These are phyloP conservation scores for Cytospora piceae DNA, from an alignment of 2,329 filamentous ascomycete species.

Conservation along the genomic window DNA sequence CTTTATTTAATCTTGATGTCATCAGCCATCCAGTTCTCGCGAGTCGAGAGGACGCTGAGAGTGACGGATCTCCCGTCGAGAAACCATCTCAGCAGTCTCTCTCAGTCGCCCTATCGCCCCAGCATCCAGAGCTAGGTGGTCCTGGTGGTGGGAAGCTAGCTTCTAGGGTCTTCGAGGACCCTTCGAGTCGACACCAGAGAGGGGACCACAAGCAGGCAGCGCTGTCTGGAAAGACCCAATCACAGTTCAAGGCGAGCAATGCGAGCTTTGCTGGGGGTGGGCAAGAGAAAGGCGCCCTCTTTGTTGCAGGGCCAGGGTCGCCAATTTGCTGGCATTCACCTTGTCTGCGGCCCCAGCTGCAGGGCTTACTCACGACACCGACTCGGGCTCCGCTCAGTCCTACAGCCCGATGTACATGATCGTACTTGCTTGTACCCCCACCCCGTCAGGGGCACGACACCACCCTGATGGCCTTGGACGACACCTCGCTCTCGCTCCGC, in stretches of 20 bases:
- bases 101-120: too few relatives aligned
- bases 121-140: too few relatives aligned
- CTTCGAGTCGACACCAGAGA: not conserved
- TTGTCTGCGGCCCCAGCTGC: slow-evolving; percentile 7
- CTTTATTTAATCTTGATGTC: slow-evolving; percentile 23
- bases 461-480: slow-evolving; percentile 16
- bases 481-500: not conserved
- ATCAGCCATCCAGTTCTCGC: not conserved
- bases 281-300: not conserved
- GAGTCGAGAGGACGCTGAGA: not conserved
- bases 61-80: not conserved
- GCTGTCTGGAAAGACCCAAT: not conserved
- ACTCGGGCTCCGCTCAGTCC: slow-evolving; percentile 20
- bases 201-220: not conserved
- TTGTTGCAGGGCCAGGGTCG: not conserved
- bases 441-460: not conserved
- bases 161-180: not conserved
- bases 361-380: slow-evolving; percentile 23
- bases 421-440: slow-evolving; percentile 18
- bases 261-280: not conserved
- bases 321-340: slow-evolving; percentile 6
- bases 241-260: not conserved
- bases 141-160: not conserved
- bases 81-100: not conserved
- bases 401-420: slow-evolving; percentile 21